Evolutionary conservation across 2,329 filamentous ascomycete species (phyloP).

Genomic region (Cadophora gregata): DNA sequence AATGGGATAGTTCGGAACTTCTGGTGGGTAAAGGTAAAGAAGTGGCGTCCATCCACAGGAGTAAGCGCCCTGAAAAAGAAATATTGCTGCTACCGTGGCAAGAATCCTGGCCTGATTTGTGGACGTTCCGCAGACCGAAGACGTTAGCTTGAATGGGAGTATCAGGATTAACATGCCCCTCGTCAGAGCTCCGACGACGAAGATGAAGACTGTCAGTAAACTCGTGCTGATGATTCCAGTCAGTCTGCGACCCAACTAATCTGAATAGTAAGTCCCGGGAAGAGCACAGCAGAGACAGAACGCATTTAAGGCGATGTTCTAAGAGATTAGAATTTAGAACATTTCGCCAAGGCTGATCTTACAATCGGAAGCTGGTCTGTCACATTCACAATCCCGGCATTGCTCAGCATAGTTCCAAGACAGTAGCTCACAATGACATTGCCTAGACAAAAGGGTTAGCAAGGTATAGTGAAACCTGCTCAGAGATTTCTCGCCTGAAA

Average conservation of each 20-base stretch:
- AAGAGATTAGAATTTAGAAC: conserved; percentile 24
- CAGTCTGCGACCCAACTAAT: conserved; percentile 52
- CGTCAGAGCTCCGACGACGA: conserved; percentile 60
- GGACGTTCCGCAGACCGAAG: conserved; percentile 26
- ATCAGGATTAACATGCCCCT: conserved; percentile 48
- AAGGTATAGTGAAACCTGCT: neutral
- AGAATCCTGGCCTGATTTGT: conserved; percentile 44
- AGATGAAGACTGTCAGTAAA: conserved; percentile 52
- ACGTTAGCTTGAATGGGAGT: neutral
- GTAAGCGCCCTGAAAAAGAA: conserved; percentile 59
- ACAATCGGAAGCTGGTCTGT: conserved; percentile 42
- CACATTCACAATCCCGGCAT: conserved; percentile 45
- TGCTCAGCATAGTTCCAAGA: conserved; percentile 44
- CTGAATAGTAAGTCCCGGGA: conserved; percentile 50
- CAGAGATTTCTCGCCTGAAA: conserved; percentile 38
- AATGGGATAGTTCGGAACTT: conserved; percentile 56
- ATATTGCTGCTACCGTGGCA: conserved; percentile 54
- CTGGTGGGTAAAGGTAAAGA: conserved; percentile 54
- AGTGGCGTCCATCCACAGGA: conserved; percentile 57
- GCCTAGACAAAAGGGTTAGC: conserved; percentile 41
- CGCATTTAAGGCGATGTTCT: conserved; percentile 58
- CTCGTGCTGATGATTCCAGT: conserved; percentile 49
- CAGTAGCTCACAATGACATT: conserved; percentile 51
- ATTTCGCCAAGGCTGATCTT: conserved; percentile 4
- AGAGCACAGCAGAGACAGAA: conserved; percentile 54